Conservation (phyloP, 345 rosid species). For the Atalantia buxifolia region DNA sequence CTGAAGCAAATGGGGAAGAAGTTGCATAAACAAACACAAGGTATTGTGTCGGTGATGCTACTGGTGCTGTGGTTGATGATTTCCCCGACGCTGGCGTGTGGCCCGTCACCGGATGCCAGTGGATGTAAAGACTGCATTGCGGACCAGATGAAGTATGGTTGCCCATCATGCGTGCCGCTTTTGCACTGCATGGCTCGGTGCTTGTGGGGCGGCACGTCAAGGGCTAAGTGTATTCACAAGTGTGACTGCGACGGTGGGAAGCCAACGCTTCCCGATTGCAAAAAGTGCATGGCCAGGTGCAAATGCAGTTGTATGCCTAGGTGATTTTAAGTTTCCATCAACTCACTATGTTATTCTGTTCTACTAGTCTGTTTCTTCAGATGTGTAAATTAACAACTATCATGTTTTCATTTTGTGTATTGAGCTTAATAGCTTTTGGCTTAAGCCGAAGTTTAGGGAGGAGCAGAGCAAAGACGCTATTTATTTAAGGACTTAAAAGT, state of each 20-base stretch:
- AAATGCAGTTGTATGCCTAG: conserved; percentile 58
- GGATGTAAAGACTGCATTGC: conserved; percentile 55
- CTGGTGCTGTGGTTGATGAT: conserved; percentile 17
- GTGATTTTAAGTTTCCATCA: neutral
- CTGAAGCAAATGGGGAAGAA: conserved; percentile 5
- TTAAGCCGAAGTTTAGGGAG: neutral
- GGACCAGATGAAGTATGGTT: conserved; percentile 44
- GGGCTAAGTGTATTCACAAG: conserved; percentile 33
- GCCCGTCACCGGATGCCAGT: neutral
- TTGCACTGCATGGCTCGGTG: conserved; percentile 78
- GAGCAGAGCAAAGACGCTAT: neutral
- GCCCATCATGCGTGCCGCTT: conserved; percentile 58
- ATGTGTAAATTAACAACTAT: neutral
- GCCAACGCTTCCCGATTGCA: conserved; percentile 54
- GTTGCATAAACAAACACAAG: neutral
- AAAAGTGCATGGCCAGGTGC: conserved; percentile 65
- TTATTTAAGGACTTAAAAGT: no score
- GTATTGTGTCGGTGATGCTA: neutral
- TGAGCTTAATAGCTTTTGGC: no score
- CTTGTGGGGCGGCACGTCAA: conserved; percentile 63
- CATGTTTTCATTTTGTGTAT: no score
- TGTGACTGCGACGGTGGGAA: conserved; percentile 51
- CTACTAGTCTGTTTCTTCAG: neutral
- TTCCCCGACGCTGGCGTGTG: conserved; percentile 20
- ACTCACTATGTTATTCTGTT: neutral